Conservation (phyloP, 1,284 basidiomycete genomes). For the Ustilago loliicola region DNA sequence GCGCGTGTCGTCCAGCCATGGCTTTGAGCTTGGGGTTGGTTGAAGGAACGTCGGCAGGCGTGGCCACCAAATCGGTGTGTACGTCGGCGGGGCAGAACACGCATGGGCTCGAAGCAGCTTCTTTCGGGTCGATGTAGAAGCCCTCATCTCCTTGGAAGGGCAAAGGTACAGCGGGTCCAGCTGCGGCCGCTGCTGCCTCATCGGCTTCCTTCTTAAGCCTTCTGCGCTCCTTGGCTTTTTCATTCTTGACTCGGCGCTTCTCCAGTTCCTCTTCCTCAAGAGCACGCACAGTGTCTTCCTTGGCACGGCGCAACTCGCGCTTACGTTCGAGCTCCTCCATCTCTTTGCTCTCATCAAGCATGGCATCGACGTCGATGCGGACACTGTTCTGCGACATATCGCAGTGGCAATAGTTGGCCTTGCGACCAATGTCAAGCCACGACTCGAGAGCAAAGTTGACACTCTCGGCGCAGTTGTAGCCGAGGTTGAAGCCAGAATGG, state of each 20-base stretch:
- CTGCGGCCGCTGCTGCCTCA: constrained; percentile 28
- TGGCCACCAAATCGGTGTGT: constrained; percentile 49
- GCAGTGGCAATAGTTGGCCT: constrained; percentile 68
- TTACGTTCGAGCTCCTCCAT: constrained; percentile 62
- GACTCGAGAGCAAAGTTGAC: constrained; percentile 97
- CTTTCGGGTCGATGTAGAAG: constrained; percentile 45
- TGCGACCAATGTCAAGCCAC: constrained; percentile 86
- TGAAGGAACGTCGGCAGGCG: constrained; percentile 38
- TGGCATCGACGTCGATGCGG: constrained; percentile 65
- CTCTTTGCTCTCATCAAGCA: constrained; percentile 62
- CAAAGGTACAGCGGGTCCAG: constrained; percentile 19
- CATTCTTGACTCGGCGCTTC: constrained; percentile 42
- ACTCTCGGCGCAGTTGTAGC: constrained; percentile 96
- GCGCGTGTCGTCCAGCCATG: constrained; percentile 54
- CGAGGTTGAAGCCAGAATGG: constrained; percentile 96
- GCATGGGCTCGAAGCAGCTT: constrained; percentile 58
- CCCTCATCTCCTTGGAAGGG: constrained; percentile 40
- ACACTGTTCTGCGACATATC: constrained; percentile 65
- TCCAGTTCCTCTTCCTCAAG: constrained; percentile 48
- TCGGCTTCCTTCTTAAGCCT: constrained; percentile 35
- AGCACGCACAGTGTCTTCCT: constrained; percentile 33
- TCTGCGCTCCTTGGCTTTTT: constrained; percentile 48
- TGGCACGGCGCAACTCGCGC: constrained; percentile 74
- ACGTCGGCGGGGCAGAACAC: constrained; percentile 70
- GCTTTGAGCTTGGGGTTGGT: constrained; percentile 37